Evolutionary conservation across 805 yeast species (phyloP), one percentile per base, ranked within the genome.

Genomic region (Metschnikowia koreensis): DNA sequence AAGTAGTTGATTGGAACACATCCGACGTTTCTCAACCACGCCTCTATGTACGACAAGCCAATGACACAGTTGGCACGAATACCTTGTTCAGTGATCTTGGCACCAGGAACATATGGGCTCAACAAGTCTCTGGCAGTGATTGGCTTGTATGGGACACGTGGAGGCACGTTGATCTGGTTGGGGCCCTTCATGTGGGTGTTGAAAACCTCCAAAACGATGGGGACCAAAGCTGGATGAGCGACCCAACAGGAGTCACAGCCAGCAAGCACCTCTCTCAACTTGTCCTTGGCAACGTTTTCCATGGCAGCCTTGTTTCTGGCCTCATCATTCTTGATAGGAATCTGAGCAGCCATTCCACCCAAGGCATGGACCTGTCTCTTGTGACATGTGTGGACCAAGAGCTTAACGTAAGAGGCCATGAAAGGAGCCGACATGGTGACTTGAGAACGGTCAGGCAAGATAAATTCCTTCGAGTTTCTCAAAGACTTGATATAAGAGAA

Each of bases 201-300:
- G 72, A 87, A 87, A 17, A 87, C 87, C 62, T 80, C 77, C 65
- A 85, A 78, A 40, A 89, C 91, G 57, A 87, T 81, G 15, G 85
- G 79, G 27, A 87, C 88, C 66, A 87, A 76, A 17, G 91, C 92
- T 15, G 96, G 96, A 64, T 87, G 94, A 13, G 93, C 93, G 65
- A 87, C 87, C 96, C 96, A 87, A 53, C 93, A 86, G 47, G 94
- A 91, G 73, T 87, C 96, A 70, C 89, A 90, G 45, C 94, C 94
- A 50, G 87, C 85, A 46, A 75, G 70, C 44, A 86, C 87, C 70
- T 87, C 96, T 61, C 94, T 75, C 58, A 84, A 77, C 71, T 87
- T 87, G 70, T 87, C 96, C 66, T 77, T 81, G 58, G 81, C 79
- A 48, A 87, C 94, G 59, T 85, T 86, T 45, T 78, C 82, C 83